Percentiles rank a stretch among this genome's conserved stretches.
These are phyloP conservation scores for Aquilaria malaccensis DNA, from an alignment of 345 rosid species.

Conservation along the genomic window DNA sequence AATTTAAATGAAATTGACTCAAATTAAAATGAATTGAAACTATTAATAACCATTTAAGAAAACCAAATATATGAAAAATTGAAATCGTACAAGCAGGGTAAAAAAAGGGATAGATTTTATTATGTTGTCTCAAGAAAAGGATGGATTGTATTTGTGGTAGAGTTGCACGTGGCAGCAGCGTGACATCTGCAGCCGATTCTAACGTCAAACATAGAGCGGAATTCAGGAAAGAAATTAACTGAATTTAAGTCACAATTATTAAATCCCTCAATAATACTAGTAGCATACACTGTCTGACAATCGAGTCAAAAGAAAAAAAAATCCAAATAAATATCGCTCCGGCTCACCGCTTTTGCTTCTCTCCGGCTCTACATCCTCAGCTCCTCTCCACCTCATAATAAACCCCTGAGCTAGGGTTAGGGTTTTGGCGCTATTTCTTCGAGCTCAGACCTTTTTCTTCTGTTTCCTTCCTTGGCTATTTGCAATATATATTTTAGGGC, in stretches of 20 bases:
- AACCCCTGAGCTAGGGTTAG: conserved; percentile 23
- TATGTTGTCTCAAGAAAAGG: no score
- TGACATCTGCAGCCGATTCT: neutral
- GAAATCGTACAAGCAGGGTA: no score
- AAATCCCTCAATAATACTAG: neutral
- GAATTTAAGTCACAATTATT: neutral
- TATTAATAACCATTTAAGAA: no score
- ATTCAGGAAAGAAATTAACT: neutral
- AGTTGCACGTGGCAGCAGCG: conserved; percentile 1
- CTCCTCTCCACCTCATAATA: neutral
- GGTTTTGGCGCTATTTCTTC: conserved; percentile 13
- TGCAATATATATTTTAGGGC: neutral
- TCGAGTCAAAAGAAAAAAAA: neutral
- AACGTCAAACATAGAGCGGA: neutral
- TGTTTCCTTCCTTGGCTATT: neutral
- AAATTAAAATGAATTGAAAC: no score
- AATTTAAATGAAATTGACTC: no score
- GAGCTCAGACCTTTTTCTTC: neutral
- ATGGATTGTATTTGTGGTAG: no score
- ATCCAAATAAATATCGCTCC: neutral
- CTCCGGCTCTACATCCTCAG: neutral
- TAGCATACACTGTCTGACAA: neutral
- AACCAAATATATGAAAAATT: no score
- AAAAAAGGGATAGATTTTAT: no score
- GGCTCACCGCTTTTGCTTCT: neutral